Conservation (phyloP, 805 yeast genomes). For the Schizosaccharomyces cryophilus region DNA sequence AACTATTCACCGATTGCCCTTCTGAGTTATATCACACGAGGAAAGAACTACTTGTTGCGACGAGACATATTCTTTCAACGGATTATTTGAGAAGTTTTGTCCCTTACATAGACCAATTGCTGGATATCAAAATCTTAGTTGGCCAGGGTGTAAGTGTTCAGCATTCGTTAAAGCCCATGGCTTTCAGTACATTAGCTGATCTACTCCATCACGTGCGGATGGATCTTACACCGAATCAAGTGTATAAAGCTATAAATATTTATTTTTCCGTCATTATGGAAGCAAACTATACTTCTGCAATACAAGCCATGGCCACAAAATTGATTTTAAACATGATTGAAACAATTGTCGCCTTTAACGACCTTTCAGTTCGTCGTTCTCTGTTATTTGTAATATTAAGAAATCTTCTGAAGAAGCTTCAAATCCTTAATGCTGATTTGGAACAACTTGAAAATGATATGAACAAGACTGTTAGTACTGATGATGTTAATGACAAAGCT, state of each 20-base stretch:
- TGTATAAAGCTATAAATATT: slow-evolving; percentile 64
- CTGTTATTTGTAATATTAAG: slow-evolving; percentile 66
- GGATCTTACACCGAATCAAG: slow-evolving; percentile 57
- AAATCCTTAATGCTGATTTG: not conserved
- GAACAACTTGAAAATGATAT: not conserved
- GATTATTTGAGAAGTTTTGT: slow-evolving; percentile 61
- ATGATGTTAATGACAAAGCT: not conserved
- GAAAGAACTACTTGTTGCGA: slow-evolving; percentile 78
- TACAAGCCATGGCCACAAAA: slow-evolving; percentile 92
- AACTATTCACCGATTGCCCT: slow-evolving; percentile 85
- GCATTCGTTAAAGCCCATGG: slow-evolving; percentile 67
- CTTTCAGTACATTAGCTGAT: slow-evolving; percentile 88
- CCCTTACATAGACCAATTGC: slow-evolving; percentile 61
- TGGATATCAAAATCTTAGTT: slow-evolving; percentile 65
- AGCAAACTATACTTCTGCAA: slow-evolving; percentile 58
- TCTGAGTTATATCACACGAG: slow-evolving; percentile 76
- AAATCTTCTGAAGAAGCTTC: slow-evolving; percentile 54
- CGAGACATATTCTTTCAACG: slow-evolving; percentile 82
- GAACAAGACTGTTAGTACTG: slow-evolving; percentile 4
- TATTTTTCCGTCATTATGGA: slow-evolving; percentile 66
- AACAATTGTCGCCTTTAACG: slow-evolving; percentile 51
- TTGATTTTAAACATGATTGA: slow-evolving; percentile 70
- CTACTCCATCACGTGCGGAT: slow-evolving; percentile 76
- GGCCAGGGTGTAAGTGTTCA: slow-evolving; percentile 83
- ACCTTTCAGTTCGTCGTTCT: slow-evolving; percentile 21